Conservation (phyloP, 2,329 filamentous ascomycete genomes). For the Ophiosphaerella herpotricha region DNA sequence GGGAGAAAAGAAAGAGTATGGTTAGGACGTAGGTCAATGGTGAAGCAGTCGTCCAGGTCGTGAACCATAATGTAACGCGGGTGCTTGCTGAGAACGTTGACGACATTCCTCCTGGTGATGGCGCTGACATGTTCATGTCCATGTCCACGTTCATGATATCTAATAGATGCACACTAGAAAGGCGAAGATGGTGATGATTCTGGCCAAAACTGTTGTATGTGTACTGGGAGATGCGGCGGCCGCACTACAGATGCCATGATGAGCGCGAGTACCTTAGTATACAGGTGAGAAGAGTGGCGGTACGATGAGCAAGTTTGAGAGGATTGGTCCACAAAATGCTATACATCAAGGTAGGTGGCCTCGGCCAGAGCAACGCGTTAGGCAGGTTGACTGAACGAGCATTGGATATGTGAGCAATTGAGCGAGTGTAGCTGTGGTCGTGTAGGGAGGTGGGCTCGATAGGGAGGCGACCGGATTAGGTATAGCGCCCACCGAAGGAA, state of each 20-base stretch:
- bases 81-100: slow-evolving; percentile 34
- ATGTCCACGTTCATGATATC: background rate
- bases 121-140: slow-evolving; percentile 7
- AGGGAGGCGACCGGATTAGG: too few relatives aligned
- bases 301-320: slow-evolving; percentile 19
- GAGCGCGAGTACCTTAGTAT: slow-evolving; percentile 7
- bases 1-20: slow-evolving; percentile 31
- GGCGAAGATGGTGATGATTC: too few relatives aligned
- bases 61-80: slow-evolving; percentile 35
- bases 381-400: too few relatives aligned
- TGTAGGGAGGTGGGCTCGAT: too few relatives aligned
- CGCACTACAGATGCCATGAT: background rate
- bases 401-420: too few relatives aligned
- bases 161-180: too few relatives aligned
- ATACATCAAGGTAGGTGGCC: too few relatives aligned
- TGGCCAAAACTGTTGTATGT: too few relatives aligned
- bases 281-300: background rate
- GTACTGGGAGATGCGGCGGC: too few relatives aligned
- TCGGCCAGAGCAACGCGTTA: too few relatives aligned
- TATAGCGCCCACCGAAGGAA: too few relatives aligned
- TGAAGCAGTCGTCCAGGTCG: slow-evolving; percentile 33
- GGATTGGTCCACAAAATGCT: background rate
- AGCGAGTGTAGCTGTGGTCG: too few relatives aligned
- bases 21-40: slow-evolving; percentile 29
- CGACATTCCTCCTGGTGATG: slow-evolving; percentile 23